Evolutionary conservation across 495 filamentous ascomycete genomes (phyloP), one percentile per base, ranked within the genome.

Genomic region (Talaromyces adpressus): DNA sequence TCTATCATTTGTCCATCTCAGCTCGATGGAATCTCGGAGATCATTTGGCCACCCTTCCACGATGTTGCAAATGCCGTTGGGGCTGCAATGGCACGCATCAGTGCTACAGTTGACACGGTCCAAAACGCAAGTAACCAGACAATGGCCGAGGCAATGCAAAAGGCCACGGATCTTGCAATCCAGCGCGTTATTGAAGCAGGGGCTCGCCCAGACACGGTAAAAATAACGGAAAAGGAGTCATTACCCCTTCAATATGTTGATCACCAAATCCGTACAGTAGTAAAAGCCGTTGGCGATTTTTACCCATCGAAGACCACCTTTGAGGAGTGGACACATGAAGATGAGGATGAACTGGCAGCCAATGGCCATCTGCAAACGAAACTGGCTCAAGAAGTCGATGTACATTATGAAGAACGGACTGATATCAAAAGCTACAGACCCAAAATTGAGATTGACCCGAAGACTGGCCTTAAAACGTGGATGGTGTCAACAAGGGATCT

Each of bases 401-500:
- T 23, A n/a, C 29, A 30, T 30, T 30, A 7, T 30, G 47, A 51
- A 51, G n/a, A 41, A 14, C 20, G 8, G 14, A 57, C 65, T 7
- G 47, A 63, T 45, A 7, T 68, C 12, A 27, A 66, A 16, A 59
- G 56, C 1, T 71, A 71, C 23, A 59, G 63, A 3, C 69, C 69
- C 6, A 6, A 63, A 7, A 56, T 71, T 7, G 29, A 7, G 29
- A 30, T 30, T 30, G 29, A 30, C 29, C 29, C 4, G 29, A 62
- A 67, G 36, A 54, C 66, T 20, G 20, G 27, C 1, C 29, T 30
- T 30, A 30, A 30, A 30, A 53, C 39, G 69, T 82, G 47, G 86
- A 84, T 85, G 75, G 81, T 71, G 62, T 87, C 62, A 74, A 75
- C 83, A 52, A 82, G 79, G 0, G 85, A 89, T 69, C 74, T 87